phyloP scores from a whole-genome alignment of 2,329 filamentous ascomycete species.

The Penicillium digitatum region DNA sequence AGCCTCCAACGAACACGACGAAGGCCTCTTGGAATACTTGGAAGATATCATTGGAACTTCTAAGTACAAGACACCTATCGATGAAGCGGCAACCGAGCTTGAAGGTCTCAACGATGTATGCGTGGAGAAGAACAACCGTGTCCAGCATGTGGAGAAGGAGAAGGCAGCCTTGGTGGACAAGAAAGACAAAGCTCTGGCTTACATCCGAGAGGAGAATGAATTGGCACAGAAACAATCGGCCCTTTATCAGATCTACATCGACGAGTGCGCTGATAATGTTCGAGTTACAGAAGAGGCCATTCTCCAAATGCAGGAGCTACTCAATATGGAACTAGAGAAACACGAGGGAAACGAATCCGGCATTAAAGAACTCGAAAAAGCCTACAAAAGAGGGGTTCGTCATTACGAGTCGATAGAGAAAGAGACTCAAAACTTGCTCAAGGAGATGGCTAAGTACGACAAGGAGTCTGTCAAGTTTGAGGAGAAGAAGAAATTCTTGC shows the following conservation, averaged over 20 bases:
- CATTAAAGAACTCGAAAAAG: constrained; percentile 84
- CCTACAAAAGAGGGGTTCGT: constrained; percentile 76
- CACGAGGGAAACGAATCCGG: constrained; percentile 84
- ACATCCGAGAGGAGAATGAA: constrained; percentile 89
- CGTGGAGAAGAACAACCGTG: constrained; percentile 87
- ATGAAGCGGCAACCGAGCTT: constrained; percentile 85
- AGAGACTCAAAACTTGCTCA: constrained; percentile 70
- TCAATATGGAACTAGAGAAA: constrained; percentile 84
- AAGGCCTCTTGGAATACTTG: constrained; percentile 91
- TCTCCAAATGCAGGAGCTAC: constrained; percentile 79
- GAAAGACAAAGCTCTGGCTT: constrained; percentile 89
- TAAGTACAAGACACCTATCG: constrained; percentile 95
- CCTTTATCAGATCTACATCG: constrained; percentile 85
- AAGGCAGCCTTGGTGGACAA: constrained; percentile 90
- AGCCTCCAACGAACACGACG: constrained; percentile 89
- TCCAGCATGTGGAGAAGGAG: constrained; percentile 97
- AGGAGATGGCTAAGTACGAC: constrained; percentile 88
- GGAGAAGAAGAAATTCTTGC: constrained; percentile 92
- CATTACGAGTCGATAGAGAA: constrained; percentile 81
- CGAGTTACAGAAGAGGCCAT: constrained; percentile 85
- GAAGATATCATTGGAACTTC: constrained; percentile 99
- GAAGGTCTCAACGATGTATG: constrained; percentile 93
- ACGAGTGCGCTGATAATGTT: constrained; percentile 84
- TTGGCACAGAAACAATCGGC: constrained; percentile 82
- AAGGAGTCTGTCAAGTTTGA: constrained; percentile 97